A percentile compares a stretch with the other conserved stretches of the same genome.
These are phyloP conservation scores for Suillus subalutaceus DNA, from an alignment of 768 basidiomycete species.

Conservation along the genomic window DNA sequence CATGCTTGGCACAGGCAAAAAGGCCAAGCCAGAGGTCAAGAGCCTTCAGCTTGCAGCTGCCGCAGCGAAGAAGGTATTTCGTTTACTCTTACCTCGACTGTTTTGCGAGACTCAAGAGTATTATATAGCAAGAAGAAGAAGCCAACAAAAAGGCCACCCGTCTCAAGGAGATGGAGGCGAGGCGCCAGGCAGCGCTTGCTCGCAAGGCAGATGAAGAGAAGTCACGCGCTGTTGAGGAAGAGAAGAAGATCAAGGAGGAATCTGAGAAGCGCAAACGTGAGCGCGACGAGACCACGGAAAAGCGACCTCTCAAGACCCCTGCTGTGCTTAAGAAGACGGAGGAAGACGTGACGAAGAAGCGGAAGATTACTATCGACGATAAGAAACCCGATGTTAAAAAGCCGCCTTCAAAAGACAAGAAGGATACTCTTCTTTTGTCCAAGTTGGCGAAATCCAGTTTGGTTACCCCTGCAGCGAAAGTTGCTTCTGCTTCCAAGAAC, in stretches of 20 bases:
- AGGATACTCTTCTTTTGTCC: slow-evolving; percentile 29
- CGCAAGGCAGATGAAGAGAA: slow-evolving; percentile 83
- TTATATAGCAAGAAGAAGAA: slow-evolving; percentile 82
- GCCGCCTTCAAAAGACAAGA: slow-evolving; percentile 57
- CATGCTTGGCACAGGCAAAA: slow-evolving; percentile 71
- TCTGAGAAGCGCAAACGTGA: slow-evolving; percentile 80
- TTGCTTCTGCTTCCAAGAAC: slow-evolving; percentile 36
- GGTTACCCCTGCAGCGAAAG: slow-evolving; percentile 28
- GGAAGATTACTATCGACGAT: slow-evolving; percentile 59
- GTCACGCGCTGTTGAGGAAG: slow-evolving; percentile 61
- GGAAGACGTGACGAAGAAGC: slow-evolving; percentile 74
- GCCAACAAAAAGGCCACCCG: slow-evolving; percentile 76
- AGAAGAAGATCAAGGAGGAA: slow-evolving; percentile 73
- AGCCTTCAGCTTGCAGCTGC: slow-evolving; percentile 80
- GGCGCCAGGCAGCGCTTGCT: slow-evolving; percentile 70
- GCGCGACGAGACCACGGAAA: slow-evolving; percentile 75
- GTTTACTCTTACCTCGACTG: slow-evolving; percentile 5
- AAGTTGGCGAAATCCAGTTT: slow-evolving; percentile 35
- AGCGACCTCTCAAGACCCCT: slow-evolving; percentile 56
- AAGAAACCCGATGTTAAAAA: slow-evolving; percentile 67
- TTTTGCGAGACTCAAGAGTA: slow-evolving; percentile 12
- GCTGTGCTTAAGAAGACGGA: slow-evolving; percentile 62
- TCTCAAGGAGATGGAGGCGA: slow-evolving; percentile 80
- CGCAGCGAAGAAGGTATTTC: slow-evolving; percentile 84
- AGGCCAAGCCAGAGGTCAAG: slow-evolving; percentile 76